These are phyloP conservation scores for Schizopora paradoxa DNA, from an alignment of 1,284 basidiomycete species.

Conservation along the genomic window DNA sequence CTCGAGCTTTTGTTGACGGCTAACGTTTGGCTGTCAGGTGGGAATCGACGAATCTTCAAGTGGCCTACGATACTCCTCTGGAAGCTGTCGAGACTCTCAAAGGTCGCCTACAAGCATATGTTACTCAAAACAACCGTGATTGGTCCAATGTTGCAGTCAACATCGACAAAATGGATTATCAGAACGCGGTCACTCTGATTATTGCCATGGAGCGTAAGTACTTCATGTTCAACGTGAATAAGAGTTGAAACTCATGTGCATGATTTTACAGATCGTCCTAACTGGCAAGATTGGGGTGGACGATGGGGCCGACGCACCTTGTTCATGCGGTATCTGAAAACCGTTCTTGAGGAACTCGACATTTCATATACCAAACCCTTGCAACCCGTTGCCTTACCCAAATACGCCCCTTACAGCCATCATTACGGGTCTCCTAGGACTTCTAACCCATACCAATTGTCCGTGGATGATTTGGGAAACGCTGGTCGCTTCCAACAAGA, in stretches of 20 bases:
- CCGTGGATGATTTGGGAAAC: slow-evolving; percentile 15
- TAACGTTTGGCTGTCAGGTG: slow-evolving; percentile 44
- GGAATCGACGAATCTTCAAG: slow-evolving; percentile 65
- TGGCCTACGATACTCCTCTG: slow-evolving; percentile 63
- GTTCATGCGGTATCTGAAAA: slow-evolving; percentile 71
- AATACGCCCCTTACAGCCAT: slow-evolving; percentile 18
- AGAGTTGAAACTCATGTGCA: neutral
- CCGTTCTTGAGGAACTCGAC: slow-evolving; percentile 64
- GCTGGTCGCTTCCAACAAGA: slow-evolving; percentile 14
- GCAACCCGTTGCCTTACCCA: slow-evolving; percentile 61
- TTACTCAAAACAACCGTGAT: slow-evolving; percentile 65
- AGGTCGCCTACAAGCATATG: slow-evolving; percentile 52
- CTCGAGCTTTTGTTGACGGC: slow-evolving; percentile 13
- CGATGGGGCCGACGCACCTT: slow-evolving; percentile 65
- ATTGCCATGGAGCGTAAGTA: slow-evolving; percentile 73
- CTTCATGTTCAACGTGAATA: neutral
- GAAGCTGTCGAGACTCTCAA: slow-evolving; percentile 67
- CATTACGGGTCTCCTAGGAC: neutral
- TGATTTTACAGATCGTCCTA: slow-evolving; percentile 53
- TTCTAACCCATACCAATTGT: neutral
- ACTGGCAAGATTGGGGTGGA: slow-evolving; percentile 86
- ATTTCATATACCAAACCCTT: slow-evolving; percentile 64
- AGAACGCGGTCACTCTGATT: slow-evolving; percentile 62
- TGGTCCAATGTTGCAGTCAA: slow-evolving; percentile 61
- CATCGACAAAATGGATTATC: slow-evolving; percentile 74